These are phyloP conservation scores for Hydnum rufescens DNA, from an alignment of 768 basidiomycete species.

Conservation along the genomic window DNA sequence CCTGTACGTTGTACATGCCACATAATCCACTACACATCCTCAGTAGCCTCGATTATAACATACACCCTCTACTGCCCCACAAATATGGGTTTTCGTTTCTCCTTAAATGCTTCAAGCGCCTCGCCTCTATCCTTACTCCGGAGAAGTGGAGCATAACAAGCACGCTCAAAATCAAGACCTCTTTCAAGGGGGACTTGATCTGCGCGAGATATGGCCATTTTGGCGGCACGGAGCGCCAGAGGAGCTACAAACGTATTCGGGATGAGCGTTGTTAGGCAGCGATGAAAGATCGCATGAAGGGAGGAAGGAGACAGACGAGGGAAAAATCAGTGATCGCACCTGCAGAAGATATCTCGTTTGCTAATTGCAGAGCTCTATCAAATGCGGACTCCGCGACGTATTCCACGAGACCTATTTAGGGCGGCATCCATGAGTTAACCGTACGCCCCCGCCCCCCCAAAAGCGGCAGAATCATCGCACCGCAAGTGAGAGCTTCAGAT, in stretches of 20 bases:
- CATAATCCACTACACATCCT: too few relatives aligned
- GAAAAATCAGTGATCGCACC: constrained; percentile 24
- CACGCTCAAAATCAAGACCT: constrained; percentile 87
- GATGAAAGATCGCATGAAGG: background rate
- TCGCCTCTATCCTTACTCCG: constrained; percentile 58
- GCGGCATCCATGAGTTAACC: constrained; percentile 14
- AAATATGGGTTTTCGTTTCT: constrained; percentile 63
- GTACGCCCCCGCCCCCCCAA: background rate
- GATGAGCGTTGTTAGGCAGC: background rate
- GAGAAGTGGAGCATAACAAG: constrained; percentile 65
- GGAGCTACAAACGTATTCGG: constrained; percentile 35
- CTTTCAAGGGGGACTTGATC: constrained; percentile 60
- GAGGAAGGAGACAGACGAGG: background rate
- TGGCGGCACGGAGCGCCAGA: constrained; percentile 70
- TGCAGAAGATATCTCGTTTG: constrained; percentile 42
- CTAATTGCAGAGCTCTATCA: constrained; percentile 52
- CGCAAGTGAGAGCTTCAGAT: constrained; percentile 46
- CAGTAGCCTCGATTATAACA: too few relatives aligned
- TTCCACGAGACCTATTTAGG: constrained; percentile 52
- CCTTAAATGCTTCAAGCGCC: constrained; percentile 69
- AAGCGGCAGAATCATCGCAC: constrained; percentile 20
- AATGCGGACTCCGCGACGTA: constrained; percentile 52
- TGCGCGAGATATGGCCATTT: constrained; percentile 64
- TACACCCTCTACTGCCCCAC: constrained; percentile 66
- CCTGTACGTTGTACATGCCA: too few relatives aligned